phyloP scores from a whole-genome alignment of 257 asterid species.

The Gardenia jasminoides region DNA sequence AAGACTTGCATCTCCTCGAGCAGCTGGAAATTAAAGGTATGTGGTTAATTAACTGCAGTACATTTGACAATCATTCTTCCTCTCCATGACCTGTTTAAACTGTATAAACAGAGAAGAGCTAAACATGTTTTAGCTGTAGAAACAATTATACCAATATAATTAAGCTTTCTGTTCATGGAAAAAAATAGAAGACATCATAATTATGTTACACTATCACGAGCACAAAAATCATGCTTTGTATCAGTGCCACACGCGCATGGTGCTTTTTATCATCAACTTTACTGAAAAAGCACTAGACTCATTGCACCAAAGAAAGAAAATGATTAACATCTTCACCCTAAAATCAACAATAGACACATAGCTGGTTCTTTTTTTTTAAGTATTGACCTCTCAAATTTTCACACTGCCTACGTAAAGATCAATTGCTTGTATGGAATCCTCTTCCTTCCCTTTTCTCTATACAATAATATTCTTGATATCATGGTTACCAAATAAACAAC shows the following conservation, averaged over 20 bases:
- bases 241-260: slow-evolving; percentile 51
- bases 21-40: too few relatives aligned
- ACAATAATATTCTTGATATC: too few relatives aligned
- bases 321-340: background rate
- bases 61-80: too few relatives aligned
- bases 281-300: slow-evolving; percentile 17
- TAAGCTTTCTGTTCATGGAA: slow-evolving; percentile 4
- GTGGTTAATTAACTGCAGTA: too few relatives aligned
- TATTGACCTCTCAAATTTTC: background rate
- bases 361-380: slow-evolving; percentile 4
- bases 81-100: background rate
- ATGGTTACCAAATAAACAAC: too few relatives aligned
- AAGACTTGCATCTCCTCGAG: too few relatives aligned
- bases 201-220: slow-evolving; percentile 40
- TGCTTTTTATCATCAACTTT: slow-evolving; percentile 36
- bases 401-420: background rate
- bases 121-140: background rate
- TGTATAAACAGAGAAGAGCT: background rate
- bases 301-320: background rate
- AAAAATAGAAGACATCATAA: slow-evolving; percentile 39
- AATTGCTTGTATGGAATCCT: background rate
- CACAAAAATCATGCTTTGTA: slow-evolving; percentile 36
- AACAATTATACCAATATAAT: slow-evolving; percentile 31
- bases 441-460: background rate
- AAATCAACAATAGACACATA: background rate